phyloP scores from a whole-genome alignment of 2,329 filamentous ascomycete species.

The Exophiala dermatitidis region DNA sequence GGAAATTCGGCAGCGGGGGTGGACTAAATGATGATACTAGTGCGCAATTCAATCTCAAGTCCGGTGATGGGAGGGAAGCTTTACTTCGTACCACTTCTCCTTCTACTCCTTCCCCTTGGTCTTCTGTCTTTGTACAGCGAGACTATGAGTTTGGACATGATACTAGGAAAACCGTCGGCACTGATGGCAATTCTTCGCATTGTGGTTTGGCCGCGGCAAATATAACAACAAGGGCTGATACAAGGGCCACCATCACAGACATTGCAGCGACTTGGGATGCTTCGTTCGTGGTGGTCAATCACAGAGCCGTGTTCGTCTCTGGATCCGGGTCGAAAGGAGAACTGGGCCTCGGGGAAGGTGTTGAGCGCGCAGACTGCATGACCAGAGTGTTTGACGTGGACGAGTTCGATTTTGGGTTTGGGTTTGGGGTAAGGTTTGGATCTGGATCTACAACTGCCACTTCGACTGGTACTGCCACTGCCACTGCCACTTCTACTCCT shows the following conservation, averaged over 20 bases:
- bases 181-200: too few species aligned
- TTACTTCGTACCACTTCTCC: too few species aligned
- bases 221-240: too few species aligned
- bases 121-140: too few species aligned
- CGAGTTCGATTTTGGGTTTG: neutral
- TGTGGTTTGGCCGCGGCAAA: too few species aligned
- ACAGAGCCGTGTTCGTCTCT: conserved; percentile 51
- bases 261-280: conserved; percentile 74
- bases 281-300: conserved; percentile 51
- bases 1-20: conserved; percentile 43
- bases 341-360: conserved; percentile 52
- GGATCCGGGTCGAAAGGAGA: conserved; percentile 66
- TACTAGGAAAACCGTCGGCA: too few species aligned
- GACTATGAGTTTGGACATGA: too few species aligned
- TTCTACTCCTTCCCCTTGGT: too few species aligned
- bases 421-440: too few species aligned
- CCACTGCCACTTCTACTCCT: neutral
- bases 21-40: conserved; percentile 19
- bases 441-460: neutral
- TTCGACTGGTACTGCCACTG: neutral
- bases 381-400: conserved; percentile 16
- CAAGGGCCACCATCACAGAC: conserved; percentile 30
- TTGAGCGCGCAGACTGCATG: conserved; percentile 15
- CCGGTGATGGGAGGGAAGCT: too few species aligned
- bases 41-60: neutral